A percentile compares a stretch with the other conserved stretches of the same genome.
These are phyloP conservation scores for Solanum megistacrolobum DNA, from an alignment of 257 asterid species.

Conservation along the genomic window DNA sequence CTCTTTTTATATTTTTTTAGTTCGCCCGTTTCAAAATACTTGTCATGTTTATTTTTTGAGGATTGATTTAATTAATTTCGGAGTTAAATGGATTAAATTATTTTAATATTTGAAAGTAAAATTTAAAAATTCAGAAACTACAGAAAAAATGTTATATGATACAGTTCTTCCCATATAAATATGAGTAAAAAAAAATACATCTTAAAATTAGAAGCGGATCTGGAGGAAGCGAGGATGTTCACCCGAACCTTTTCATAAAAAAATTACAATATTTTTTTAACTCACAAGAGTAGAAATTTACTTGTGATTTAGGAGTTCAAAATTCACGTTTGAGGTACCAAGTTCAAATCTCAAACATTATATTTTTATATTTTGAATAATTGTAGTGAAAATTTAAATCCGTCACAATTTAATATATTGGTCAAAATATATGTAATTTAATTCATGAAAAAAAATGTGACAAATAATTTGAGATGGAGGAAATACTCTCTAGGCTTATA, in stretches of 20 bases:
- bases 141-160: not conserved
- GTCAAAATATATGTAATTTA: not conserved
- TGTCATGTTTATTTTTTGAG: not conserved
- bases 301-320: not conserved
- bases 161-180: not conserved
- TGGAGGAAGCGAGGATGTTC: not conserved
- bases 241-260: not conserved
- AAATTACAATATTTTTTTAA: too few relatives aligned
- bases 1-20: not conserved
- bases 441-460: not conserved
- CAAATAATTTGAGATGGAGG: not conserved
- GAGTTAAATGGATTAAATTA: not conserved
- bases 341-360: not conserved
- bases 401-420: not conserved
- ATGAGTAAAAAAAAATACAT: not conserved
- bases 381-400: too few relatives aligned
- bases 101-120: not conserved
- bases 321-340: not conserved
- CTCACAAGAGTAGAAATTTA: too few relatives aligned
- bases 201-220: too few relatives aligned
- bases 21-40: not conserved
- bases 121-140: not conserved
- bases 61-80: not conserved
- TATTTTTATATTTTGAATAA: too few relatives aligned
- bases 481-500: not conserved